These are phyloP conservation scores for Lyophyllum decastes DNA, from an alignment of 768 basidiomycete genomes.

Conservation along the genomic window DNA sequence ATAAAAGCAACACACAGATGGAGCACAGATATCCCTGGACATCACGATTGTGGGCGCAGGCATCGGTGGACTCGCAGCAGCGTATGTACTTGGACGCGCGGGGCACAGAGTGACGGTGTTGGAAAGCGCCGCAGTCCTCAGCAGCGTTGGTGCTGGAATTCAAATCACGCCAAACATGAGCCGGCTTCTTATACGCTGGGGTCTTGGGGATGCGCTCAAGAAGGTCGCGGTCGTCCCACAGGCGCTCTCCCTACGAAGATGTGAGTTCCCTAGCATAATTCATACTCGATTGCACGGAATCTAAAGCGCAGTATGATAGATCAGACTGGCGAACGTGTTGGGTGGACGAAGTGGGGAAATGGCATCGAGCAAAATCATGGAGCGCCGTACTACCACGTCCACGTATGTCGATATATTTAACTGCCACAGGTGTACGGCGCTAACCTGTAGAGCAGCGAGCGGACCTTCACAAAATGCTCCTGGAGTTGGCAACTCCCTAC, in stretches of 20 bases:
- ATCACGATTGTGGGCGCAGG: constrained; percentile 53
- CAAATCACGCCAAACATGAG: constrained; percentile 44
- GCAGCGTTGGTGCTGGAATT: constrained; percentile 55
- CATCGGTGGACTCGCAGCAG: constrained; percentile 49
- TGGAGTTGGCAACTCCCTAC: constrained; percentile 33
- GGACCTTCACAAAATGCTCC: constrained; percentile 41
- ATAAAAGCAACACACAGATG: not conserved
- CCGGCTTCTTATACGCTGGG: constrained; percentile 52
- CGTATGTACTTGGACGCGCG: constrained; percentile 42
- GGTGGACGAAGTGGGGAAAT: constrained; percentile 28
- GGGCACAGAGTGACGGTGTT: constrained; percentile 52
- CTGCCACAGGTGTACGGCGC: constrained; percentile 18
- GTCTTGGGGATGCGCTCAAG: constrained; percentile 41
- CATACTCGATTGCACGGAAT: not conserved
- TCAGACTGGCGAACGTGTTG: constrained; percentile 29
- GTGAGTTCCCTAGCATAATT: constrained; percentile 21
- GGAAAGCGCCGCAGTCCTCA: constrained; percentile 37
- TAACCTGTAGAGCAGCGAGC: constrained; percentile 40
- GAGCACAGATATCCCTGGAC: constrained; percentile 10
- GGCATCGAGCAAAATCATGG: constrained; percentile 28
- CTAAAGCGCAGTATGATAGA: constrained; percentile 19
- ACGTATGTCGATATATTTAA: constrained; percentile 22
- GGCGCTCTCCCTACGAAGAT: constrained; percentile 42
- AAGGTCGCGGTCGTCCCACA: constrained; percentile 38
- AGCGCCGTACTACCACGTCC: constrained; percentile 35